Evolutionary conservation across 495 filamentous ascomycete genomes (phyloP).

Genomic region (Penicillium subrubescens): DNA sequence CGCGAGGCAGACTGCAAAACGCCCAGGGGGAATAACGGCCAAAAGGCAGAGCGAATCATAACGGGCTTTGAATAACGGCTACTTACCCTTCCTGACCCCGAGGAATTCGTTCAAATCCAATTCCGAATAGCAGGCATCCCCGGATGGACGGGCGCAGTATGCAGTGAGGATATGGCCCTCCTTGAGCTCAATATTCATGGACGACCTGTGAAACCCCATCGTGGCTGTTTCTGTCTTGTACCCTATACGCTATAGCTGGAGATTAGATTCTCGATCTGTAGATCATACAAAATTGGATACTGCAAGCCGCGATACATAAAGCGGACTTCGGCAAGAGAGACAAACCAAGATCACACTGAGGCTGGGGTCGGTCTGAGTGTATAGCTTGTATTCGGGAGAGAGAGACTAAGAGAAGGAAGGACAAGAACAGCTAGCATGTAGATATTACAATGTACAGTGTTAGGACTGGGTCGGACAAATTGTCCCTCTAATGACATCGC

Average conservation of each 20-base stretch:
- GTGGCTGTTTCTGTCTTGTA: background rate
- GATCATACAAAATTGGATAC: background rate
- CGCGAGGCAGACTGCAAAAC: background rate
- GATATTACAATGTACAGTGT: slow-evolving; percentile 1
- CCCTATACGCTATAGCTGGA: background rate
- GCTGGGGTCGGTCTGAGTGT: background rate
- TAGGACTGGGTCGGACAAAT: background rate
- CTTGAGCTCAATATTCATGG: slow-evolving; percentile 27
- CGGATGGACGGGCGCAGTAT: slow-evolving; percentile 24
- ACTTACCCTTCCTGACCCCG: slow-evolving; percentile 26
- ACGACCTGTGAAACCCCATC: slow-evolving; percentile 34
- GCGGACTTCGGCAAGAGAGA: background rate
- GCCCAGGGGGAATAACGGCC: background rate
- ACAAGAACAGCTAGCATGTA: background rate
- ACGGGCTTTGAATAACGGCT: background rate
- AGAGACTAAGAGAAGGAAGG: background rate
- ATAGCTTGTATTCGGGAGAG: background rate
- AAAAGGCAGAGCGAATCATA: background rate
- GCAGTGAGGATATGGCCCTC: slow-evolving; percentile 25
- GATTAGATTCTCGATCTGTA: background rate
- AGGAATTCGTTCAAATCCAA: slow-evolving; percentile 26
- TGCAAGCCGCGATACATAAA: background rate
- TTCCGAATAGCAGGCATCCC: slow-evolving; percentile 28
- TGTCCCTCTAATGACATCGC: slow-evolving; percentile 20
- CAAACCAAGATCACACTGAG: background rate